phyloP scores from a whole-genome alignment of 768 basidiomycete species.

The Plicaturopsis crispa region DNA sequence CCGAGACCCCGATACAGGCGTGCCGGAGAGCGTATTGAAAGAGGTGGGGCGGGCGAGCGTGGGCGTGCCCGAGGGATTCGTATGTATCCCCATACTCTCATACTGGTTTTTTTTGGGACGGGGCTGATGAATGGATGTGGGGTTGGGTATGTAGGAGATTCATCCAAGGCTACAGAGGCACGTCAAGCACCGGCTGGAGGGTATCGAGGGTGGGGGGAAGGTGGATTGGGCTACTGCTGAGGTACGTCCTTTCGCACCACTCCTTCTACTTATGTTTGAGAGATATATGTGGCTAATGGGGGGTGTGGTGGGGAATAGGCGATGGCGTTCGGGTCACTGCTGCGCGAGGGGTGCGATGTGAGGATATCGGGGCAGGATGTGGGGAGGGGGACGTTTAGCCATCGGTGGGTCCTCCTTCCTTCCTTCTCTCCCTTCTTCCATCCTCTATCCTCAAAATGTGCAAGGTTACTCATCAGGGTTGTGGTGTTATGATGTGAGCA shows the following conservation, averaged over 20 bases:
- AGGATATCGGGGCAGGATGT: conserved; percentile 93
- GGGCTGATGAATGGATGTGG: too few relatives aligned
- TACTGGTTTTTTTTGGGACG: neutral
- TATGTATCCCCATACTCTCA: conserved; percentile 26
- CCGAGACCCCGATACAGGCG: conserved; percentile 61
- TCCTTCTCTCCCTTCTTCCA: too few relatives aligned
- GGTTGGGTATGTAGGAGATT: conserved; percentile 45
- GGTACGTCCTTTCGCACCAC: conserved; percentile 28
- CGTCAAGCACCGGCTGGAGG: conserved; percentile 67
- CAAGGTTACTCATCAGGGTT: too few relatives aligned
- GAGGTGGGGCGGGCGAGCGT: conserved; percentile 68
- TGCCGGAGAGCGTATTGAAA: conserved; percentile 40
- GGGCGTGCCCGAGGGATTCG: conserved; percentile 48
- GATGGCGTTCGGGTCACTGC: conserved; percentile 80
- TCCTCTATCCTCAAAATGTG: too few relatives aligned
- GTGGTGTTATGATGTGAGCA: too few relatives aligned
- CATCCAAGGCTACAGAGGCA: conserved; percentile 76
- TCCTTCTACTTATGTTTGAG: neutral
- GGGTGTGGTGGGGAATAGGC: conserved; percentile 45
- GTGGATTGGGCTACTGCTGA: conserved; percentile 91
- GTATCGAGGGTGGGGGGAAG: conserved; percentile 59
- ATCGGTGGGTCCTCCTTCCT: too few relatives aligned
- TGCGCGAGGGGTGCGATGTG: conserved; percentile 77
- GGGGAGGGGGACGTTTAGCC: conserved; percentile 85
- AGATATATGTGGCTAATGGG: neutral